Conservation (phyloP, 2,329 filamentous ascomycete genomes). For the Colletotrichum phormii region DNA sequence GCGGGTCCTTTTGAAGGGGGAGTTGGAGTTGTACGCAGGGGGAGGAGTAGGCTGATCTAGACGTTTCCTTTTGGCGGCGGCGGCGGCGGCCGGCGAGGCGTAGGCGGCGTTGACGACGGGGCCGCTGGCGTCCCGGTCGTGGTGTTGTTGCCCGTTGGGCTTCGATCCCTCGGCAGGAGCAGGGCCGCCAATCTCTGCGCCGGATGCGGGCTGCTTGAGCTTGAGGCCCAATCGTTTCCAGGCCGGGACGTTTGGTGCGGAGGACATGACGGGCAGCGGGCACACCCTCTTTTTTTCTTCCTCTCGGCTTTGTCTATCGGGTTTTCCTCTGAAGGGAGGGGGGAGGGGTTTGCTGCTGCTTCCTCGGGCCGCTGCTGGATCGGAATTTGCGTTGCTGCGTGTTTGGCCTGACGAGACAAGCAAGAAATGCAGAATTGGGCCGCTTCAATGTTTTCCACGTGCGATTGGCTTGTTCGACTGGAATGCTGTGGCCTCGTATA, state of each 20-base stretch:
- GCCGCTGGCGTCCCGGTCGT: slow-evolving; percentile 37
- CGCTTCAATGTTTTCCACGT: slow-evolving; percentile 30
- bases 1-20: slow-evolving; percentile 46
- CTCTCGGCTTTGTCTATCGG: background rate
- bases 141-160: slow-evolving; percentile 37
- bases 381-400: slow-evolving; percentile 32
- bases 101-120: slow-evolving; percentile 27
- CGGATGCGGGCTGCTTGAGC: slow-evolving; percentile 59
- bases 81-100: slow-evolving; percentile 33
- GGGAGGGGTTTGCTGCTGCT: slow-evolving; percentile 5
- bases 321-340: slow-evolving; percentile 10
- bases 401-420: slow-evolving; percentile 19
- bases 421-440: slow-evolving; percentile 24
- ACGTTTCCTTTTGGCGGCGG: slow-evolving; percentile 39
- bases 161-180: slow-evolving; percentile 40
- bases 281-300: slow-evolving; percentile 33
- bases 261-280: slow-evolving; percentile 53
- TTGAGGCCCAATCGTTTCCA: slow-evolving; percentile 74
- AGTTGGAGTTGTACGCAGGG: slow-evolving; percentile 29
- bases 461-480: slow-evolving; percentile 28
- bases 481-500: slow-evolving; percentile 33
- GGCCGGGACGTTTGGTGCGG: slow-evolving; percentile 60
- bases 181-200: slow-evolving; percentile 36
- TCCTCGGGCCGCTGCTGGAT: slow-evolving; percentile 6
- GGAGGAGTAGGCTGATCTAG: slow-evolving; percentile 32